Evolutionary conservation across 1,139 yeast species (phyloP).

Genomic region (Candida glucosophila): DNA sequence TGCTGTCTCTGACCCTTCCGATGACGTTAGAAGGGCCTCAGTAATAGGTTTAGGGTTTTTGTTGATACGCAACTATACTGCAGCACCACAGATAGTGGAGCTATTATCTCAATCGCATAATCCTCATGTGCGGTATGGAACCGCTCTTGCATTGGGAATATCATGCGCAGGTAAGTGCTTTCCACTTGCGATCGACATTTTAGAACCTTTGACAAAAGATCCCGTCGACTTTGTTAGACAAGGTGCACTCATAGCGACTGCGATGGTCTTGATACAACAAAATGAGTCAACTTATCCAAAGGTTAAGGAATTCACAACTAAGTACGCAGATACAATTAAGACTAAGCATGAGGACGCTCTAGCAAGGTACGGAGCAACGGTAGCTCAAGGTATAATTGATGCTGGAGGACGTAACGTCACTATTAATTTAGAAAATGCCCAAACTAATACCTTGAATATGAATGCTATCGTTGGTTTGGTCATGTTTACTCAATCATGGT

Average conservation of each 20-base stretch:
- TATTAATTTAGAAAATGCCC: conserved; percentile 80
- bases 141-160: conserved; percentile 94
- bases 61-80: conserved; percentile 80
- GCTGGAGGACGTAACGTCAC: conserved; percentile 99
- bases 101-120: conserved; percentile 89
- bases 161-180: conserved; percentile 94
- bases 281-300: conserved; percentile 79
- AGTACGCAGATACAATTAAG: conserved; percentile 64
- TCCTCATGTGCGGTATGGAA: conserved; percentile 97
- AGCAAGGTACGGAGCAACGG: conserved; percentile 95
- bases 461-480: conserved; percentile 90
- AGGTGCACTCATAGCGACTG: conserved; percentile 88
- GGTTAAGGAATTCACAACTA: conserved; percentile 68
- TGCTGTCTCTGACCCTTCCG: conserved; percentile 95
- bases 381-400: conserved; percentile 95
- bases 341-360: conserved; percentile 94
- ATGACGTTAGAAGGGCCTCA: conserved; percentile 94
- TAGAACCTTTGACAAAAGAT: conserved; percentile 89
- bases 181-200: conserved; percentile 81
- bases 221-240: conserved; percentile 96
- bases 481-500: conserved; percentile 91
- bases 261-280: conserved; percentile 92
- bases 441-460: conserved; percentile 83
- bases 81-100: conserved; percentile 93
- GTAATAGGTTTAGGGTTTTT: conserved; percentile 93